Evolutionary conservation across 345 rosid genomes (phyloP), one percentile per base, ranked within the genome.

Genomic region (Syzygium oleosum): DNA sequence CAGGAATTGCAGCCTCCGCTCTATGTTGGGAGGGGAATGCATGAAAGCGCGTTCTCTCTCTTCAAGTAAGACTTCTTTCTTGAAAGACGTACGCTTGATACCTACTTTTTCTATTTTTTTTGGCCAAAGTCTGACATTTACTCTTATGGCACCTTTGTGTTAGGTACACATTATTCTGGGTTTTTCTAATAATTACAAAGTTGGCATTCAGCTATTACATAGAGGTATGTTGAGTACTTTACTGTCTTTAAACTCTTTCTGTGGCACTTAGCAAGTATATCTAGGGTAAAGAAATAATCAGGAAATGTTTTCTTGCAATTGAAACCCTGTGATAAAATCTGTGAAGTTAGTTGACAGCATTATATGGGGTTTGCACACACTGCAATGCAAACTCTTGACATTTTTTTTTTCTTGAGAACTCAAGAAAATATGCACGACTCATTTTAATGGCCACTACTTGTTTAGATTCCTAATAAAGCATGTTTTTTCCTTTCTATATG

Each of bases 1-100:
- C 79, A 25, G 34, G 73, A 61, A 51, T 88, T 92, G 90, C 92
- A 98, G 99, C 99, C 99, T 84, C 98, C 96, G 86, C 97, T 98
- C 77, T 98, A 96, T 93, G 98, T 98, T 91, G 99, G 99, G 55
- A 94, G 99, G 93, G 98, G 98, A 89, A 98, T 98, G 99, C 99
- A 97, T 80, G 99, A 98, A 94, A 97, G 99, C 79, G 34, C 94
- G 29, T 92, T 95, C 86, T 95, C 98, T 85, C 98, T 98, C 86
- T 95, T 94, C 91, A 95, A 94, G 99, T 98, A 92, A 91, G 97
- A 52, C 53, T 88, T 87, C 63, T 53, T 55, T 88, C 88, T 88
- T 85, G 31, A 53, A 90, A 52, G 65, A 61, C 17, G 41, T 51
- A 53, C 55, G 11, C 77, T 88, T 49, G 55, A 17, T 56, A 25